Base-by-base conservation (phyloP, 1,284 basidiomycete genomes). In the Fomitiporia mediterranea region DNA sequence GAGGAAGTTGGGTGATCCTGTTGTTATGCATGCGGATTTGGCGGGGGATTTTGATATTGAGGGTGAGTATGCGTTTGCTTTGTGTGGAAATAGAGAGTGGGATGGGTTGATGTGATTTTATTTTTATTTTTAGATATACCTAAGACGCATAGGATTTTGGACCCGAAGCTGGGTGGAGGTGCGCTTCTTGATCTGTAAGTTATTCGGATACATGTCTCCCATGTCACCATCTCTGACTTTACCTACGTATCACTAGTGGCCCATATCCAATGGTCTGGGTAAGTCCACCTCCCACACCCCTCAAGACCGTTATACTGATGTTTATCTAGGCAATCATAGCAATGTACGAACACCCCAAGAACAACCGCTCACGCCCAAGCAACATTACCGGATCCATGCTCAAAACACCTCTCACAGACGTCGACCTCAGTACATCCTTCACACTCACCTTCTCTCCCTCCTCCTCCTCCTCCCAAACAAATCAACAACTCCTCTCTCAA, bases 261-360 rank as follows among this genome's bases (percentile, higher is more conserved):
- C 88, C 91, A 11, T 93, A 94, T 70, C 89, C 89, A 2, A 74
- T 91, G 59, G 77, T 93, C 61, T 92, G 91, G 90, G 85, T 81
- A 66, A 57, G 73, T 66, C 2, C 60, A 55, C 42, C 28, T 42
- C 19, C 28, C 2, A 25, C n/a, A 56, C 40, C 35, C n/a, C 9
- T 13, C 30, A 27, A 23, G 7, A 30, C n/a, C n/a, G 4, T 25
- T 43, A 39, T 17, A 51, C 25, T 15, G 27, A 48, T 39, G 17
- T 40, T 23, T n/a, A 21, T 56, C 11, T 23, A 88, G 86, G 80
- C 88, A 4, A 86, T 91, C 66, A 74, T 91, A 28, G 77, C 80
- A 0, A 73, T 94, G n/a, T 92, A 87, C 67, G 91, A 93, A 63
- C 79, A 91, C 68, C 84, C 89, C 2, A 73, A 76, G 37, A 91